Evolutionary conservation across 1,284 basidiomycete species (phyloP), one percentile per base, ranked within the genome.

Genomic region (Rhodofomes roseus): DNA sequence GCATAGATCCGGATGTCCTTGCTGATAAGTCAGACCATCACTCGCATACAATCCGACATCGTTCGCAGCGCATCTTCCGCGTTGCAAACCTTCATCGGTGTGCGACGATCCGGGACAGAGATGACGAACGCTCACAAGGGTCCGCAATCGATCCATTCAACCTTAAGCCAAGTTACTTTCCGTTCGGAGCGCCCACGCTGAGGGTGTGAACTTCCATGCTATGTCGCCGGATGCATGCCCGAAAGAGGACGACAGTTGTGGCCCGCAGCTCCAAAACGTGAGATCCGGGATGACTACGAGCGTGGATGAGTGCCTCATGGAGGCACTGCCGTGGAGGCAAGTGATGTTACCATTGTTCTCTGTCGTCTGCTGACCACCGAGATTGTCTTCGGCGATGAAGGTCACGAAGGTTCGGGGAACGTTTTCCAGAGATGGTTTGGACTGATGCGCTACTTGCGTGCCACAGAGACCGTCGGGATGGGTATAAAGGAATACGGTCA

Each of bases 261-360:
- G 50, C 31, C 43, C 50, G 31, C 50, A 52, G 50, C 50, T 52
- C 50, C 50, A 52, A 52, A 22, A 22, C 46, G 22, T 37, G 50
- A 52, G 50, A 52, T 52, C 50, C 50, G 50, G 34, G 31, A 52
- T 34, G 50, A 36, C 50, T 36, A 23, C 50, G 18, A 23, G 31
- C 50, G 34, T 52, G 31, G 34, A 34, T 20, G 4, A 7, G 16
- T 18, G 31, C 50, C 50, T 52, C 50, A 36, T 36, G 50, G 29
- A 12, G 31, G 50, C 50, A 52, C 50, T 52, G 50, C 50, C 18
- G 3, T 36, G 50, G 20, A 12, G 50, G 14, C 20, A 20, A 34
- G 31, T 20, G 8, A 51, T 22, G 34, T 31, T 12, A 31, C n/a
- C n/a, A 52, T 52, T 52, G 50, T 52, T 52, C 50, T 52, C 5